Evolutionary conservation across 1,284 basidiomycete genomes (phyloP), one percentile per base, ranked within the genome.

Genomic region (Malassezia sympodialis): DNA sequence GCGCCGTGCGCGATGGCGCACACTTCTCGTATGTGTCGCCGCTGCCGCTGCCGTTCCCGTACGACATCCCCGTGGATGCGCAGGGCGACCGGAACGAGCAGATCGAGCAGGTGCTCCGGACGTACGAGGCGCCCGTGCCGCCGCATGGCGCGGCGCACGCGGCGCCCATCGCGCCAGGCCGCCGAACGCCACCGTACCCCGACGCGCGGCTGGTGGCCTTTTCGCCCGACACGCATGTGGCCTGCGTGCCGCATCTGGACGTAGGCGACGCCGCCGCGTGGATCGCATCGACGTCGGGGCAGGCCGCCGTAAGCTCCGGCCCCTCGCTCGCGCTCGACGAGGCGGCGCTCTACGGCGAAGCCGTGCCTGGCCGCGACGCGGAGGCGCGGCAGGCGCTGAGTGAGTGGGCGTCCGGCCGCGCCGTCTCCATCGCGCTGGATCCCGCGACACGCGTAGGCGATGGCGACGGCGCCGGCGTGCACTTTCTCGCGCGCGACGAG

Each of bases 21-120:
- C 87, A 89, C 69, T 96, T 87, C 79, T 83, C 87, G 11, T 84
- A 85, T 69, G 84, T 88, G 43, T 80, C 84, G 1, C 90, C 93
- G 0, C 81, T 89, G 53, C 88, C 89, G 6, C 66, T 87, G 0
- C 79, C 83, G 5, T 96, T 96, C 76, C 93, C 93, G 0, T 90
- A 88, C 75, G 80, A 83, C 27, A 83, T 96, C 11, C 76, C 78
- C 58, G 39, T 62, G 58, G 43, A 40, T 40, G 28, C 45, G 40
- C 27, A 54, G 59, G n/a, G 31, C 47, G 56, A 52, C 21, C 53
- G 59, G 3, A 50, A 55, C 3, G 54, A 65, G 23, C 52, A 65
- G 35, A 56, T 72, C 15, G 69, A 72, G 47, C 40, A 44, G n/a
- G 57, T 58, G 45, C 37, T 72, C 51, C 59, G 65, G 24, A 47